These are phyloP conservation scores for Phaffomyces thermotolerans DNA, from an alignment of 805 yeast genomes.

Conservation along the genomic window DNA sequence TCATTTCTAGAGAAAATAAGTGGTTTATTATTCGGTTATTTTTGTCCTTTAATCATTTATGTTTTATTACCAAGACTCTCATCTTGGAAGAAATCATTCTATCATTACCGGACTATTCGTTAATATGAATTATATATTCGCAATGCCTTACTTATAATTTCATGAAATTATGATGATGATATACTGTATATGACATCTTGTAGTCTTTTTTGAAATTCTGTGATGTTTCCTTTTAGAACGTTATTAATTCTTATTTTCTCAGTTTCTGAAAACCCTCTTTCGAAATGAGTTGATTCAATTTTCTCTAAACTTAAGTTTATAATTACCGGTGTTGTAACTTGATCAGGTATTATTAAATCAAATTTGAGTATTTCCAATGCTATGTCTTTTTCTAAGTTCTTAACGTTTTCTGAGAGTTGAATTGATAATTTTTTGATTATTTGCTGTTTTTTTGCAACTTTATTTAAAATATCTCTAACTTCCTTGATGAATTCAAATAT, in stretches of 20 bases:
- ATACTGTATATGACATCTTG: constrained; percentile 15
- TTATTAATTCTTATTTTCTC: constrained; percentile 16
- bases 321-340: constrained; percentile 6
- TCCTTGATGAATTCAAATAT: constrained; percentile 10
- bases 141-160: neutral
- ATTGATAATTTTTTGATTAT: constrained; percentile 10
- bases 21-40: constrained; percentile 61
- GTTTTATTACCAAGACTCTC: constrained; percentile 6
- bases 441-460: constrained; percentile 17
- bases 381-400: constrained; percentile 17
- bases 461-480: constrained; percentile 11
- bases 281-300: constrained; percentile 13
- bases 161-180: neutral
- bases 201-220: constrained; percentile 10
- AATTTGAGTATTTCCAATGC: constrained; percentile 15
- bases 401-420: constrained; percentile 6
- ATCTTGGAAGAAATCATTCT: neutral
- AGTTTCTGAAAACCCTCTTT: constrained; percentile 16
- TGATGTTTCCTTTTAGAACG: constrained; percentile 17
- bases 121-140: neutral
- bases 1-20: constrained; percentile 63
- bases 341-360: constrained; percentile 8
- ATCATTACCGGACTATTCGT: neutral
- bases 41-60: constrained; percentile 43
- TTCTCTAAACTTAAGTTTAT: constrained; percentile 12